phyloP scores from a whole-genome alignment of 495 filamentous ascomycete genomes.

The Ramalina intermedia region DNA sequence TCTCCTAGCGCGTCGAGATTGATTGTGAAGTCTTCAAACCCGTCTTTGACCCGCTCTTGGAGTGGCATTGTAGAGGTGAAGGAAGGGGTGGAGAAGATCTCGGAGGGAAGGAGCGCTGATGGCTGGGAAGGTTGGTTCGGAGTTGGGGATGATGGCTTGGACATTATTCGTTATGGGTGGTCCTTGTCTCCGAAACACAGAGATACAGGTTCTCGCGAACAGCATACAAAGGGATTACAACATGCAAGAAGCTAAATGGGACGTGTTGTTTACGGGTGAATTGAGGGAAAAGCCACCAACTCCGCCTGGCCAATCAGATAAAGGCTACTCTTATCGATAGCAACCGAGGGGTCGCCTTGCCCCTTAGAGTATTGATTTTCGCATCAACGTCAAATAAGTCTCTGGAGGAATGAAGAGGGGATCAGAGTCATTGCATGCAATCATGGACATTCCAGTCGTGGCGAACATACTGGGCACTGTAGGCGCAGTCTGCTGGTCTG shows the following conservation, averaged over 20 bases:
- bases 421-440: no score
- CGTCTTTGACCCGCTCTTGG: neutral
- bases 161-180: no score
- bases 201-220: no score
- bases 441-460: constrained; percentile 1
- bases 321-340: no score
- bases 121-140: neutral
- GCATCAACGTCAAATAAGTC: no score
- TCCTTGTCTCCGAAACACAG: no score
- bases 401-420: no score
- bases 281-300: no score
- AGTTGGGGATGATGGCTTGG: neutral
- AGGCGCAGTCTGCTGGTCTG: constrained; percentile 34
- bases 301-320: no score
- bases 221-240: no score
- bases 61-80: constrained; percentile 9
- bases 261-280: constrained; percentile 5
- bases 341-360: no score
- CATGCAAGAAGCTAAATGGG: neutral
- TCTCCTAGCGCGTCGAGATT: constrained; percentile 31
- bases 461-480: constrained; percentile 2
- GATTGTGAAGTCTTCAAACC: constrained; percentile 29
- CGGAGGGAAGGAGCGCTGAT: constrained; percentile 2
- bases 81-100: constrained; percentile 9
- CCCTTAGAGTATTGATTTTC: no score